Conservation (phyloP, 371 early-diverging fungal species). For the Syncephalastrum sp. region DNA sequence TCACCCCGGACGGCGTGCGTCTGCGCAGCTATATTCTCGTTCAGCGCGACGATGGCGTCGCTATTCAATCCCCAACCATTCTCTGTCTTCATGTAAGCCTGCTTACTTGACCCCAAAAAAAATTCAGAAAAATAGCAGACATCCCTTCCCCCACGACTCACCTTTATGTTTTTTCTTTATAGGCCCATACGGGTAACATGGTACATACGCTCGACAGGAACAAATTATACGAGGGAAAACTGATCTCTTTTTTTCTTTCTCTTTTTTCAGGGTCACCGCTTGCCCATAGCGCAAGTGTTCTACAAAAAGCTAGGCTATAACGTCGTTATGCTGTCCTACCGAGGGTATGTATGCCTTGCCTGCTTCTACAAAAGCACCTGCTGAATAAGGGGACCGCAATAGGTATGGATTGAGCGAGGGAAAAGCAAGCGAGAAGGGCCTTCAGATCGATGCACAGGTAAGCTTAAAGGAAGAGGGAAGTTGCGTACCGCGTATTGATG, state of each 20-base stretch:
- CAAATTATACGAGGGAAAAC: not conserved
- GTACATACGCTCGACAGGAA: conserved; percentile 24
- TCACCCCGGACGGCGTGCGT: conserved; percentile 76
- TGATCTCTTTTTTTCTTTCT: conserved; percentile 5
- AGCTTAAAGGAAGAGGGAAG: not conserved
- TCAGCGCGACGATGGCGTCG: conserved; percentile 51
- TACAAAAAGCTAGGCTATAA: conserved; percentile 70
- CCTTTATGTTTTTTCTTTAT: conserved; percentile 4
- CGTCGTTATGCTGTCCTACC: conserved; percentile 92
- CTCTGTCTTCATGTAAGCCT: conserved; percentile 79
- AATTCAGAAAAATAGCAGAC: no score
- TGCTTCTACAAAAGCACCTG: no score
- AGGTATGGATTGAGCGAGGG: conserved; percentile 94
- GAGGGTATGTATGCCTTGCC: conserved; percentile 64
- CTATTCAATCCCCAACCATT: conserved; percentile 70
- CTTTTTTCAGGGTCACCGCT: conserved; percentile 74
- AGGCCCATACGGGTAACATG: conserved; percentile 98
- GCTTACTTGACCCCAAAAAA: no score
- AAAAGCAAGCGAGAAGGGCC: conserved; percentile 79
- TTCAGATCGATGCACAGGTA: conserved; percentile 89
- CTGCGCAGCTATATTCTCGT: conserved; percentile 81
- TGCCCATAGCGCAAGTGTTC: conserved; percentile 83
- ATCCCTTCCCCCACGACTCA: no score
- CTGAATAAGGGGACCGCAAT: not conserved
- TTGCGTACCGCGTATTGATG: not conserved